Base-by-base conservation (phyloP, 78 protist genomes). In the Dictyostelium capitatum region DNA sequence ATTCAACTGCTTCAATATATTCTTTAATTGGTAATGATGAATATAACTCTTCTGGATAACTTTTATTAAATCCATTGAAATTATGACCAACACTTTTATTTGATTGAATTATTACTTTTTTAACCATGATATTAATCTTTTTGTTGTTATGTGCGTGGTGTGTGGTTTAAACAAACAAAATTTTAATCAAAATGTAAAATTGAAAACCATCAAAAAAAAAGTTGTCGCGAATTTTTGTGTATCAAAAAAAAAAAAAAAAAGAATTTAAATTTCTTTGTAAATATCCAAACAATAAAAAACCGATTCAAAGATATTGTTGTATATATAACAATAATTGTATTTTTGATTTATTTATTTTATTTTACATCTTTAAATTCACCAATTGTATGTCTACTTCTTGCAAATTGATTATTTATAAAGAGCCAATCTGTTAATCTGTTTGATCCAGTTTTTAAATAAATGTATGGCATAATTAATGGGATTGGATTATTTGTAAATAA, bases 381-480 rank as follows among this genome's bases (percentile, higher is more conserved):
- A 59, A 85, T 64, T 64, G 32, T 57, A 50, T 85, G 92, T 64
- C 48, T 46, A 50, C 79, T 62, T 62, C 83, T 74, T 32, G 23
- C 5, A 1, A 85, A 50, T 54, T 75, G 73, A 64, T 85, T 77
- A 64, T 85, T 85, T 9, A 75, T 75, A 65, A 85, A 85, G 14
- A 77, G 12, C 92, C 92, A 85, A 50, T 85, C 84, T 3, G 83
- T 85, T 48, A 85, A 41, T 62, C 59, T 85, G 53, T 85, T 85
- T 15, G 48, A 50, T 11, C 20, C 64, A 25, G 59, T 23, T 56
- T 85, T 77, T 57, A 47, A 50, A 32, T 85, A 85, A 23, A 85
- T 77, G 51, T 85, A 85, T 43, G 92, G 92, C 2, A 85, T 56
- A 46, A 85, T 77, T 11, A 70, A 64, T 25, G 92, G 92, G 6